Conservation (phyloP, 768 basidiomycete genomes). For the Pseudohyphozyma bogoriensis region DNA sequence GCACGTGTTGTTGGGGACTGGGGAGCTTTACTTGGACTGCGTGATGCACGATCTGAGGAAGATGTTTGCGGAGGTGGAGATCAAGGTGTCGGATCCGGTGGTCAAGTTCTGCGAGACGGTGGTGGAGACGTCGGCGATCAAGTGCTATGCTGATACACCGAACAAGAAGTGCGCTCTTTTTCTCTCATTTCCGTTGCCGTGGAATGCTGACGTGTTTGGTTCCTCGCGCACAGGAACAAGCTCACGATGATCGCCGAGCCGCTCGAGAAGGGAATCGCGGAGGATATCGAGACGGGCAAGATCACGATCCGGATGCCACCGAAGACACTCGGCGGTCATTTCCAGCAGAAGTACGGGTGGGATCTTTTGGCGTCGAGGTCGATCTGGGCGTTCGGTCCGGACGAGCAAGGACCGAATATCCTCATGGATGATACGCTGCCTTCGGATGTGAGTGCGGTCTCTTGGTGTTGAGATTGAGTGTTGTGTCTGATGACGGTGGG, state of each 20-base stretch:
- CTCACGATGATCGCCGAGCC: conserved; percentile 99
- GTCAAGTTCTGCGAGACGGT: conserved; percentile 98
- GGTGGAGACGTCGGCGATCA: conserved; percentile 89
- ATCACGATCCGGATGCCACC: conserved; percentile 90
- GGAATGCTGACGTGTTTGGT: background rate
- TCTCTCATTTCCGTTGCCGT: conserved; percentile 1
- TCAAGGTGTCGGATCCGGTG: conserved; percentile 98
- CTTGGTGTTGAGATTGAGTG: background rate
- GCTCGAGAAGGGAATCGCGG: conserved; percentile 85
- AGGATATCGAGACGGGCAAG: conserved; percentile 87
- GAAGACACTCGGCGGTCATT: conserved; percentile 90
- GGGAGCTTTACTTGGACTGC: conserved; percentile 91
- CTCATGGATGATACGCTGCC: conserved; percentile 92
- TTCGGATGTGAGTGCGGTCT: conserved; percentile 54
- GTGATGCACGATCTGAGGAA: conserved; percentile 90
- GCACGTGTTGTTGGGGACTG: conserved; percentile 92
- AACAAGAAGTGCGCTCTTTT: conserved; percentile 74
- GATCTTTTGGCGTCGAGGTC: conserved; percentile 92
- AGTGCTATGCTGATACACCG: conserved; percentile 98
- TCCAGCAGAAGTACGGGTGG: conserved; percentile 96
- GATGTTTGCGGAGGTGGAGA: conserved; percentile 95
- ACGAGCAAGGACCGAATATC: conserved; percentile 87
- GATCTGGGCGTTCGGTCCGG: conserved; percentile 99
- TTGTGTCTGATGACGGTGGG: background rate
- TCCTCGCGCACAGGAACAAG: conserved; percentile 58